Conservation (phyloP, 140 eudicot genomes). For the Erigeron philadelphicus region DNA sequence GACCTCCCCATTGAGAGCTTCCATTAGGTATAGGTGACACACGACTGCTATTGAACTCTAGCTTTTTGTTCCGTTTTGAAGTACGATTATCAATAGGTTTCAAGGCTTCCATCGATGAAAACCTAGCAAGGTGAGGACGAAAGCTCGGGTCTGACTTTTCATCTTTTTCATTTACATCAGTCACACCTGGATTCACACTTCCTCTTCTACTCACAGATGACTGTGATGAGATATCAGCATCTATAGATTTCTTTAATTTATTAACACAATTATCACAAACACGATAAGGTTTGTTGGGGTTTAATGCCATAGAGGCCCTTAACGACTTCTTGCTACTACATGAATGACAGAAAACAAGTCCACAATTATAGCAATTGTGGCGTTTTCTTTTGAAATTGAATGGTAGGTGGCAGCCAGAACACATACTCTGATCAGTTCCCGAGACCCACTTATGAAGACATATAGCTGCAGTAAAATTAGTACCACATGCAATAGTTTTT, state of each 20-base stretch:
- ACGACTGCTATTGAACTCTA: constrained; percentile 85
- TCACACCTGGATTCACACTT: constrained; percentile 44
- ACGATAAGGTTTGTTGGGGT: constrained; percentile 91
- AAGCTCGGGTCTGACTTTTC: constrained; percentile 61
- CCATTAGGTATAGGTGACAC: constrained; percentile 93
- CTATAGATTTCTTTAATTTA: constrained; percentile 62
- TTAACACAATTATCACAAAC: constrained; percentile 79
- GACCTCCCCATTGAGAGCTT: constrained; percentile 82
- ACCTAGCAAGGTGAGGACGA: constrained; percentile 73
- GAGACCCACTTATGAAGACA: constrained; percentile 99
- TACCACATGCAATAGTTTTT: constrained; percentile 88
- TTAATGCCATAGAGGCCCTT: constrained; percentile 96
- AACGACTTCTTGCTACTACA: constrained; percentile 93
- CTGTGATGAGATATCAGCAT: constrained; percentile 50
- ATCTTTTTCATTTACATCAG: constrained; percentile 49
- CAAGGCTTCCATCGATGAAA: constrained; percentile 71
- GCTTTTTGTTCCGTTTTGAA: constrained; percentile 72
- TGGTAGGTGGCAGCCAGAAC: constrained; percentile 93
- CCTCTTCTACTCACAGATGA: constrained; percentile 70
- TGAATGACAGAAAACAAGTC: constrained; percentile 93
- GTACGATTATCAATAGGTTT: constrained; percentile 62
- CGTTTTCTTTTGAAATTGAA: constrained; percentile 95
- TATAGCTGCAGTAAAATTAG: constrained; percentile 93
- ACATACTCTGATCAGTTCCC: constrained; percentile 92
- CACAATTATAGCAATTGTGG: constrained; percentile 92